Conservation (phyloP, 495 filamentous ascomycete species). For the Penicillium lividum region DNA sequence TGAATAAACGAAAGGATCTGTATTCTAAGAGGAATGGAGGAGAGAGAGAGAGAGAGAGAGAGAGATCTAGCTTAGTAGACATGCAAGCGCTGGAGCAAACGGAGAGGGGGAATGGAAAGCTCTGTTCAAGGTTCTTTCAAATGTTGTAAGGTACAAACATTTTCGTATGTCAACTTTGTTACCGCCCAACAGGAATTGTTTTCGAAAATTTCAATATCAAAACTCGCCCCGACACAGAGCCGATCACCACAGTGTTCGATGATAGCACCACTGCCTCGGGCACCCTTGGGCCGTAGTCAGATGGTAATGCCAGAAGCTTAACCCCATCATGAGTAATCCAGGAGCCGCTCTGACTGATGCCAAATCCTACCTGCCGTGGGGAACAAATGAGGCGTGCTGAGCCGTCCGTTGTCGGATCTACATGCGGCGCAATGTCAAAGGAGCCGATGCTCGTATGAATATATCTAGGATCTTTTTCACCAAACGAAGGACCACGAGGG, state of each 20-base stretch:
- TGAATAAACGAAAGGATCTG: too few species aligned
- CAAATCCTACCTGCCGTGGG: background rate
- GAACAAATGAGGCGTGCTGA: background rate
- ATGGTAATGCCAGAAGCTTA: background rate
- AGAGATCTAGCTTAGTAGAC: too few species aligned
- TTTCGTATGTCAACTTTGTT: background rate
- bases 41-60: too few species aligned
- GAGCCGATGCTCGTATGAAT: background rate
- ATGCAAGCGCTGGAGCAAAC: too few species aligned
- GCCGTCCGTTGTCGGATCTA: background rate
- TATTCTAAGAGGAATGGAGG: too few species aligned
- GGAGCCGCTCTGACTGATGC: background rate
- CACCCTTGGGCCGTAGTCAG: background rate
- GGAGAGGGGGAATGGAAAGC: too few species aligned
- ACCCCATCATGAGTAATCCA: constrained; percentile 2
- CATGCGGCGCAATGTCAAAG: background rate
- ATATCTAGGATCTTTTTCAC: background rate
- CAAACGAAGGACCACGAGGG: background rate
- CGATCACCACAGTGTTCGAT: background rate
- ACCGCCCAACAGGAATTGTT: background rate
- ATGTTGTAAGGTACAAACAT: background rate
- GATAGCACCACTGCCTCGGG: background rate
- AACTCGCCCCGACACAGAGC: background rate
- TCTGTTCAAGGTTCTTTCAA: too few species aligned
- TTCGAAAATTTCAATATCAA: constrained; percentile 3